Conservation (phyloP, 2,329 filamentous ascomycete species). For the Talaromyces sp. region DNA sequence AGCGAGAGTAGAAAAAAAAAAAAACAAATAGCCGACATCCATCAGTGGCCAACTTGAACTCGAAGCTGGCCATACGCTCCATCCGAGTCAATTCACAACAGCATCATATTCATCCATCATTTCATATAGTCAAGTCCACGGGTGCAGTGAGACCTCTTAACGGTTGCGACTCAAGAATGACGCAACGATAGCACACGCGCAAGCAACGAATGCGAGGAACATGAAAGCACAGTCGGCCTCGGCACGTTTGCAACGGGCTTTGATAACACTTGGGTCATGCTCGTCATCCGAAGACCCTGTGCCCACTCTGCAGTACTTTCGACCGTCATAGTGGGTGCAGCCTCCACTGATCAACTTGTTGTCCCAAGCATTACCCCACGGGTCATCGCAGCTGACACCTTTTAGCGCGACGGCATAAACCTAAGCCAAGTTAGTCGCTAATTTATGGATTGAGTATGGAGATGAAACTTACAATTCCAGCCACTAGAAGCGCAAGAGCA, state of each 20-base stretch:
- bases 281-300: background rate
- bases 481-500: conserved; percentile 22
- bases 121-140: background rate
- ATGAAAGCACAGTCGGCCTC: conserved; percentile 28
- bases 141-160: background rate
- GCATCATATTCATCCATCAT: background rate
- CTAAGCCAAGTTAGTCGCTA: conserved; percentile 8
- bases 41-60: too few species aligned
- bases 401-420: conserved; percentile 25
- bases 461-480: conserved; percentile 23
- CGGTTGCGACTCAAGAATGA: conserved; percentile 10
- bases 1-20: background rate
- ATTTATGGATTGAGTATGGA: background rate
- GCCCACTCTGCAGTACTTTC: background rate
- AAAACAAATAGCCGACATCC: background rate
- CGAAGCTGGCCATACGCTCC: too few species aligned
- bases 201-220: conserved; percentile 24
- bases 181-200: conserved; percentile 10
- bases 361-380: conserved; percentile 8
- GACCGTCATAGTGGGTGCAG: conserved; percentile 9
- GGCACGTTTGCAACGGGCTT: conserved; percentile 23
- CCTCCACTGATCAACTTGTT: conserved; percentile 25
- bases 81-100: background rate
- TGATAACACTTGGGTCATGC: conserved; percentile 7
- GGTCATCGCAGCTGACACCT: conserved; percentile 15